Evolutionary conservation across 1,139 yeast species (phyloP).

Genomic region (Sugiyamaella neomexicana): DNA sequence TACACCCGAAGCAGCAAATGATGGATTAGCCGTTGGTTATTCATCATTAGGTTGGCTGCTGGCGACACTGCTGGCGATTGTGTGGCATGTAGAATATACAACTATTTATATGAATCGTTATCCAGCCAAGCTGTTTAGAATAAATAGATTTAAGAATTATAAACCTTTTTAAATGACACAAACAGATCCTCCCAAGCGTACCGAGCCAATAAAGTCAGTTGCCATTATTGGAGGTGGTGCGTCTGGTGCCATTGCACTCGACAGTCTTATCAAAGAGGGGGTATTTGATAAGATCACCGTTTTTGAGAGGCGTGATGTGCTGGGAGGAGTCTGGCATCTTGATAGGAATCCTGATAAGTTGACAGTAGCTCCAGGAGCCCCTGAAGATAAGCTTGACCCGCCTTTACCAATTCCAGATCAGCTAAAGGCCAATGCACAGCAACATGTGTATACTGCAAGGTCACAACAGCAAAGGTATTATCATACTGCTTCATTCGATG

Average conservation of each 20-base stretch:
- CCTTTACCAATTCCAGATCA: constrained; percentile 14
- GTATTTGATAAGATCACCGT: constrained; percentile 19
- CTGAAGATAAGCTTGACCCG: constrained; percentile 17
- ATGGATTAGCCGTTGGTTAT: neutral
- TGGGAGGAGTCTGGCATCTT: constrained; percentile 22
- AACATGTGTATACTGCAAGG: constrained; percentile 1
- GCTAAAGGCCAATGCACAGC: neutral
- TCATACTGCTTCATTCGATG: constrained; percentile 18
- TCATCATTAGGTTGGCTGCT: constrained; percentile 1
- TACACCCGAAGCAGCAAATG: neutral
- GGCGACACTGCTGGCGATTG: neutral
- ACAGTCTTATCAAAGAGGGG: constrained; percentile 18
- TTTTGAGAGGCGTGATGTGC: constrained; percentile 19
- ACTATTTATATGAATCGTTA: neutral
- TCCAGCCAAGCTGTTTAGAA: too few relatives aligned
- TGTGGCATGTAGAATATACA: neutral
- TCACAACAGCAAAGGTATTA: constrained; percentile 15
- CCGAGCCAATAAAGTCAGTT: constrained; percentile 18
- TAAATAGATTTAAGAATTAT: neutral
- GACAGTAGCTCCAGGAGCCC: constrained; percentile 16
- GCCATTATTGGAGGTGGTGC: constrained; percentile 25
- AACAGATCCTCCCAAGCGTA: constrained; percentile 3
- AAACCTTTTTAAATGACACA: constrained; percentile 12
- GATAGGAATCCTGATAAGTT: constrained; percentile 15
- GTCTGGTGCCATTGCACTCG: constrained; percentile 20